These are phyloP conservation scores for Amanita inopinata DNA, from an alignment of 768 basidiomycete species.

Conservation along the genomic window DNA sequence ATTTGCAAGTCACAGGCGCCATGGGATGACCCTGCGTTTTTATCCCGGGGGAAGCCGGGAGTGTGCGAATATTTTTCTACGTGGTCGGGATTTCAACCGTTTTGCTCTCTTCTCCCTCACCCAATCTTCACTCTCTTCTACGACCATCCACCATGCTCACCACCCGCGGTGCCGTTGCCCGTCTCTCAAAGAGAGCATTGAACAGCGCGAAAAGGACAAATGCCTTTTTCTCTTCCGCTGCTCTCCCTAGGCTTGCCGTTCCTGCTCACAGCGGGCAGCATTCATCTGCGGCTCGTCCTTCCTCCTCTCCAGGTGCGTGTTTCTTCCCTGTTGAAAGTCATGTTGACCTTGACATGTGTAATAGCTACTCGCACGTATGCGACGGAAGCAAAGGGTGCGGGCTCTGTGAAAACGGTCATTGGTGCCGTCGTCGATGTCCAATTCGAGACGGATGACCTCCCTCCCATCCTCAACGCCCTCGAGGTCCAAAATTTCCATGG, in stretches of 20 bases:
- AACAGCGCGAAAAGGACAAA: constrained; percentile 65
- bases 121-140: constrained; percentile 20
- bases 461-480: constrained; percentile 97
- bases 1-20: too few relatives aligned
- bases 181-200: constrained; percentile 78
- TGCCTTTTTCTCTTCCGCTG: constrained; percentile 74
- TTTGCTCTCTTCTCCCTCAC: constrained; percentile 17
- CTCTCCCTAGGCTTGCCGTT: constrained; percentile 43
- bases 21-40: too few relatives aligned
- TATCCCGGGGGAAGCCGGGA: constrained; percentile 37
- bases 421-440: constrained; percentile 99
- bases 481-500: constrained; percentile 93
- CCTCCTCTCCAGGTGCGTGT: constrained; percentile 3
- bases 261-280: constrained; percentile 35
- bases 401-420: constrained; percentile 95
- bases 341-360: constrained; percentile 5
- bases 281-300: constrained; percentile 24
- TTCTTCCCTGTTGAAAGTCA: constrained; percentile 12
- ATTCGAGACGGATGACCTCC: constrained; percentile 90
- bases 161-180: constrained; percentile 77
- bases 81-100: constrained; percentile 29
- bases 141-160: constrained; percentile 62
- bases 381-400: constrained; percentile 72
- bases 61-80: constrained; percentile 39
- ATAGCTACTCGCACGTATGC: constrained; percentile 78